Evolutionary conservation across 768 basidiomycete species (phyloP), one percentile per base, ranked within the genome.

Genomic region (Lactarius hengduanensis): DNA sequence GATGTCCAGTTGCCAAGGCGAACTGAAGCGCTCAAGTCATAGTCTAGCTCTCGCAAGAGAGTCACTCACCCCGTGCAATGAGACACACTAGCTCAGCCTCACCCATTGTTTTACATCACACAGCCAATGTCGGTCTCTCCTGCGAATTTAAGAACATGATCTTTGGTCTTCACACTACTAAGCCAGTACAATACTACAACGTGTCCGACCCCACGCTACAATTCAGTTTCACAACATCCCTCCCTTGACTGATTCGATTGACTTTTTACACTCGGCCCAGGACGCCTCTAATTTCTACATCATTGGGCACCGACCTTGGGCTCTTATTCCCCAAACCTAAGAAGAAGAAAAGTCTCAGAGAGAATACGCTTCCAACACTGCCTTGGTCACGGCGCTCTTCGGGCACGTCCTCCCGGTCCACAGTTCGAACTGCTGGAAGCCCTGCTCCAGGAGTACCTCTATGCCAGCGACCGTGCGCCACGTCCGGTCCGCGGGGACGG

Each of bases 401-500:
- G 90, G 89, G 68, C 86, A 88, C 63, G 72, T 73, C 57, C 87
- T 81, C 22, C 86, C 88, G 0, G 90, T 95, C 93, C 94, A 95
- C 50, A 83, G 71, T 77, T 88, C 84, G 74, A 93, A 94, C 75
- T 96, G 94, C 55, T 83, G 84, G 75, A 86, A 94, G 1, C 92
- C 95, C 74, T 97, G 95, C 79, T 94, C 90, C 32, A 97, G 80
- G 57, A 98, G 77, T 59, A 96, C 89, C 71, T 94, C 90, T 11
- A 96, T 77, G 0, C 96, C 95, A 59, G 82, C 82, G n/a, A 94
- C 89, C 4, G 80, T 77, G 11, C 76, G 79, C 95, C 95, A 96
- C 40, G 82, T 79, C 34, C 75, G 68, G 13, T 61, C 38, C 8
- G 79, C 64, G 22, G 55, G 28, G 32, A 68, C 80, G 28, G 74